Percentiles rank a stretch among this genome's conserved stretches.
phyloP scores from a whole-genome alignment of 768 basidiomycete species.

The Boletus reticuloceps region DNA sequence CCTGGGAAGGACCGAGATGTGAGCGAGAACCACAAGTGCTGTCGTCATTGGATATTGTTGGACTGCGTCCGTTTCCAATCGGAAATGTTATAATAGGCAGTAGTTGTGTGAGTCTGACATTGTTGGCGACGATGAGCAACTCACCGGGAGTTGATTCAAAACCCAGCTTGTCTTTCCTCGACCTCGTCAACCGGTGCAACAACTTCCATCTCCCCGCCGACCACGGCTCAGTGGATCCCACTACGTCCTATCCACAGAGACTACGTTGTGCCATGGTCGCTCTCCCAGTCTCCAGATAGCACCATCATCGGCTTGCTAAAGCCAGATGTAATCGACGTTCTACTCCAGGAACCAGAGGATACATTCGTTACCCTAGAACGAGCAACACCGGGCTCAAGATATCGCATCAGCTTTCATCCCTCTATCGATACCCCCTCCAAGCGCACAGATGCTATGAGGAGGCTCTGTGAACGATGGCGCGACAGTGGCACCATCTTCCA shows the following conservation, averaged over 20 bases:
- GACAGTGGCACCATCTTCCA: slow-evolving; percentile 54
- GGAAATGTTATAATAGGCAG: too few species aligned
- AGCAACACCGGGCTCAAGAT: slow-evolving; percentile 21
- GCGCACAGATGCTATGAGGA: slow-evolving; percentile 60
- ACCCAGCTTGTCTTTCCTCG: slow-evolving; percentile 45
- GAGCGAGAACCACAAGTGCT: too few species aligned
- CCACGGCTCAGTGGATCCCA: slow-evolving; percentile 21
- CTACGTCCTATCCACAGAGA: slow-evolving; percentile 35
- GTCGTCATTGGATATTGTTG: too few species aligned
- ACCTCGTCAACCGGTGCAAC: slow-evolving; percentile 67
- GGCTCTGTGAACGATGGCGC: slow-evolving; percentile 74
- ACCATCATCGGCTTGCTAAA: slow-evolving; percentile 62
- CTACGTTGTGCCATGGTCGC: slow-evolving; percentile 53
- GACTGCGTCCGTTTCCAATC: too few species aligned
- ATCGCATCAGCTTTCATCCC: slow-evolving; percentile 46
- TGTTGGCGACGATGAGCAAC: background rate
- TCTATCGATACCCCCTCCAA: slow-evolving; percentile 54
- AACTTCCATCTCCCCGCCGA: slow-evolving; percentile 51
- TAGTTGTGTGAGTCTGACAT: too few species aligned
- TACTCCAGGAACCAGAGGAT: slow-evolving; percentile 45
- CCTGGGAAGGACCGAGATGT: too few species aligned
- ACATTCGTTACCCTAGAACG: slow-evolving; percentile 43
- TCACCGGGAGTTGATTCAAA: background rate
- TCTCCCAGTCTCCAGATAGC: slow-evolving; percentile 48
- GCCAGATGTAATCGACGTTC: slow-evolving; percentile 51